phyloP scores from a whole-genome alignment of 1,284 basidiomycete genomes.

The Hymenochaete sp. region DNA sequence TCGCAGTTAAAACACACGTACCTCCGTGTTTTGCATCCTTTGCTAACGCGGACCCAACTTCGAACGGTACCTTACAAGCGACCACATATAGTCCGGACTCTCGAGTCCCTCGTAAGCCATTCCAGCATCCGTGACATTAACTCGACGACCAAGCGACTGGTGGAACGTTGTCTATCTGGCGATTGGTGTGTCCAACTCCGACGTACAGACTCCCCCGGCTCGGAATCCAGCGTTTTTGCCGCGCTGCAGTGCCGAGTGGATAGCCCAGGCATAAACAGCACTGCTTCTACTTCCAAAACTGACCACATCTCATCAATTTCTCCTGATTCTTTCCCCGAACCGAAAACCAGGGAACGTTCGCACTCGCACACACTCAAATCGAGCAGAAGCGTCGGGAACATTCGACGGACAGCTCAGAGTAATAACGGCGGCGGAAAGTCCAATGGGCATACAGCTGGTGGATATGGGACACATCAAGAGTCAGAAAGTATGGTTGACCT shows the following conservation, averaged over 20 bases:
- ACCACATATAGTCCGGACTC: constrained; percentile 73
- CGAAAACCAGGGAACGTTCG: constrained; percentile 29
- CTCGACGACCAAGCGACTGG: constrained; percentile 82
- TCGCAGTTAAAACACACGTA: constrained; percentile 89
- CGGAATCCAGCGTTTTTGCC: constrained; percentile 20
- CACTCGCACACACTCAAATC: constrained; percentile 36
- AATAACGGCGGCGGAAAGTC: not conserved
- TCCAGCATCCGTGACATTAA: constrained; percentile 74
- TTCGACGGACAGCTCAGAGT: constrained; percentile 21
- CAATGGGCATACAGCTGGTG: constrained; percentile 2
- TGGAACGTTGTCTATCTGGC: constrained; percentile 83
- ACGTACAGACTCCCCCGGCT: constrained; percentile 25
- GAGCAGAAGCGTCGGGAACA: constrained; percentile 54
- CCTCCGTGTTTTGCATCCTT: constrained; percentile 90
- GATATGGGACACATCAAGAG: constrained; percentile 26
- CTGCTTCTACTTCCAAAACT: constrained; percentile 25
- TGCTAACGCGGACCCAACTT: constrained; percentile 92
- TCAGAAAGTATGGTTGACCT: constrained; percentile 47
- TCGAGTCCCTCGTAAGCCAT: constrained; percentile 74
- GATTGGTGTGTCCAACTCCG: constrained; percentile 77
- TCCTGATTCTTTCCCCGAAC: constrained; percentile 19
- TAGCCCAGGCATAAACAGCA: constrained; percentile 37
- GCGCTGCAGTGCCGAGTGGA: constrained; percentile 23
- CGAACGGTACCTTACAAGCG: constrained; percentile 84
- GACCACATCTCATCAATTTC: constrained; percentile 20